These are phyloP conservation scores for Triticum turgidum DNA, from an alignment of 176 grass and related monocot genomes.

Conservation along the genomic window DNA sequence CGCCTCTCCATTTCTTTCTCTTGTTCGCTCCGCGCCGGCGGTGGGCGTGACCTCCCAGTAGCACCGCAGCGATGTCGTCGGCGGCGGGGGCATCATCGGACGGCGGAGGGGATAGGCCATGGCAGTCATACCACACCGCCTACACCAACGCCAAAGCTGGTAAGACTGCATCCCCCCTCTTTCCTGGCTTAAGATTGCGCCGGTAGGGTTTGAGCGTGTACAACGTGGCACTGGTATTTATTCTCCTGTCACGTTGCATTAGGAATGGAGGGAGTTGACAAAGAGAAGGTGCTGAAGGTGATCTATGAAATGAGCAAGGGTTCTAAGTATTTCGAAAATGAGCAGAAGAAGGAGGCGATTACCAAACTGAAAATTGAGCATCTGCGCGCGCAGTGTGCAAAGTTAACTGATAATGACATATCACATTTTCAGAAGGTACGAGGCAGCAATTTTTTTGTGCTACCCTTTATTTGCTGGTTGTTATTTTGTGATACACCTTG, in stretches of 20 bases:
- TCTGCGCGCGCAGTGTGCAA: conserved; percentile 47
- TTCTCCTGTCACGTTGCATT: conserved; percentile 18
- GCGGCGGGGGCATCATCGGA: conserved; percentile 8
- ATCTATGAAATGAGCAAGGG: conserved; percentile 95
- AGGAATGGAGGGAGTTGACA: conserved; percentile 99
- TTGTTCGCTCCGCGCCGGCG: background rate
- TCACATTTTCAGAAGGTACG: conserved; percentile 77
- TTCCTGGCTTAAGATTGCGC: background rate
- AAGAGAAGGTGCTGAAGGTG: conserved; percentile 80
- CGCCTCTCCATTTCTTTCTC: background rate
- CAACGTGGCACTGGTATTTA: background rate
- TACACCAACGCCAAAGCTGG: conserved; percentile 96
- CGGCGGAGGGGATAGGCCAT: conserved; percentile 56
- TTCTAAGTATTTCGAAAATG: conserved; percentile 95
- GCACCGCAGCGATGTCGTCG: conserved; percentile 32
- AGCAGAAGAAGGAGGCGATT: conserved; percentile 78
- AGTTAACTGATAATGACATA: conserved; percentile 72
- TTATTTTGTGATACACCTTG: background rate
- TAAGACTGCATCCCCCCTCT: conserved; percentile 20
- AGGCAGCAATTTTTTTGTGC: background rate
- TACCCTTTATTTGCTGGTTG: background rate
- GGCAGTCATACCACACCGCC: conserved; percentile 87
- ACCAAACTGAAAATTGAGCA: conserved; percentile 80
- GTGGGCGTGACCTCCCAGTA: background rate
- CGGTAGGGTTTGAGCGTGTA: background rate